Conservation (phyloP, 768 basidiomycete species). For the Asterophora lycoperdoides region DNA sequence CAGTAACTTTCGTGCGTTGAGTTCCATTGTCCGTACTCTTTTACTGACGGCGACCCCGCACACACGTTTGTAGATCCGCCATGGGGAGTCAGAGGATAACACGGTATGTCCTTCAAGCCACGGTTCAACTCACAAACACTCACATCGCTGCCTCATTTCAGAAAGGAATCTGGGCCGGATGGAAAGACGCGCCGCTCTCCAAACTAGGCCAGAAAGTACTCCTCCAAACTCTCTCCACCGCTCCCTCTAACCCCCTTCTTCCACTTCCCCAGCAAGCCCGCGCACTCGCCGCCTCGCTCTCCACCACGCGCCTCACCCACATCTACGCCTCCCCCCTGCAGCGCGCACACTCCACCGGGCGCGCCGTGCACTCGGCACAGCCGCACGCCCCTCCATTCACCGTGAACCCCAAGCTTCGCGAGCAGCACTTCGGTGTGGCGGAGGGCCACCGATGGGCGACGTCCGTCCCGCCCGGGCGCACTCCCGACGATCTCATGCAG, state of each 20-base stretch:
- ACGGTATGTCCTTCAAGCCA: conserved; percentile 33
- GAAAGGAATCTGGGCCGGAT: conserved; percentile 65
- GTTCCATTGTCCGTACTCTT: background rate
- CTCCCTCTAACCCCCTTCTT: background rate
- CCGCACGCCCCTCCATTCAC: conserved; percentile 51
- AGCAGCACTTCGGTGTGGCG: conserved; percentile 68
- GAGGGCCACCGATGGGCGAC: conserved; percentile 58
- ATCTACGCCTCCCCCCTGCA: conserved; percentile 68
- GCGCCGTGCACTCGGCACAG: conserved; percentile 49
- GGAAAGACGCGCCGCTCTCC: conserved; percentile 72
- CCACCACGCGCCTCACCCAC: conserved; percentile 42
- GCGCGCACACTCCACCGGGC: conserved; percentile 59
- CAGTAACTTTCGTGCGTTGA: conserved; percentile 22
- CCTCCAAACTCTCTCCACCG: background rate
- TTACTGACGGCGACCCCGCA: too few species aligned
- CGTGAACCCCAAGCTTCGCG: conserved; percentile 54
- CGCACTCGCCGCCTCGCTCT: conserved; percentile 54
- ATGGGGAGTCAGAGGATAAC: conserved; percentile 72
- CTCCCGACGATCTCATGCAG: conserved; percentile 42
- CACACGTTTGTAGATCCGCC: conserved; percentile 43
- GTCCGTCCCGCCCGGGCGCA: conserved; percentile 22
- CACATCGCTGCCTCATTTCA: conserved; percentile 12
- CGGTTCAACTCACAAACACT: background rate
- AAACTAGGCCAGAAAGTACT: conserved; percentile 32
- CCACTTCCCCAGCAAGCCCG: conserved; percentile 48